These are phyloP conservation scores for Plenodomus tracheiphilus DNA, from an alignment of 2,329 filamentous ascomycete species.

Conservation along the genomic window DNA sequence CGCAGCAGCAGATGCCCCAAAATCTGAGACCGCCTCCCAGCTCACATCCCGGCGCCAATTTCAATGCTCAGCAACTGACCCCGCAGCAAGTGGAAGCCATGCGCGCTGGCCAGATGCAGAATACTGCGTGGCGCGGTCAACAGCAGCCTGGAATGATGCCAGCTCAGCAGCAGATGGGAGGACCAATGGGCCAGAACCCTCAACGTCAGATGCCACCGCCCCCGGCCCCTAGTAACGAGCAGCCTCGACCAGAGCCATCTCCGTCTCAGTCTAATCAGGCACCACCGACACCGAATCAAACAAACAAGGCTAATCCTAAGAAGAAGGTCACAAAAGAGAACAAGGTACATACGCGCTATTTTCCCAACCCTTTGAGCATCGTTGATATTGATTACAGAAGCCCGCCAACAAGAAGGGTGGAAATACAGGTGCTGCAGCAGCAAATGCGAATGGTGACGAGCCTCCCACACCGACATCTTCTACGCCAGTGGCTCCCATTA, in stretches of 20 bases:
- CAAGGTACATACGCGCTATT: conserved; percentile 62
- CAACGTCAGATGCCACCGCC: conserved; percentile 64
- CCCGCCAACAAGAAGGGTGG: conserved; percentile 45
- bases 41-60: conserved; percentile 54
- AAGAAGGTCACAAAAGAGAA: conserved; percentile 72
- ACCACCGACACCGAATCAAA: conserved; percentile 75
- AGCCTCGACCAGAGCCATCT: conserved; percentile 51
- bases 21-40: conserved; percentile 56
- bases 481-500: conserved; percentile 54
- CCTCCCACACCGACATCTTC: conserved; percentile 54
- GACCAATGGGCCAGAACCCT: conserved; percentile 64
- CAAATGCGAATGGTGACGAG: conserved; percentile 49
- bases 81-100: conserved; percentile 57
- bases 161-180: conserved; percentile 57
- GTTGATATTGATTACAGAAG: conserved; percentile 46
- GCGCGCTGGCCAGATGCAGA: conserved; percentile 43
- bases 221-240: conserved; percentile 49
- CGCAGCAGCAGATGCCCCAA: conserved; percentile 39
- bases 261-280: conserved; percentile 54
- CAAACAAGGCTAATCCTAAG: conserved; percentile 73
- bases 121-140: conserved; percentile 41
- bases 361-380: conserved; percentile 21
- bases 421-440: conserved; percentile 46
- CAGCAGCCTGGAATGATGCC: conserved; percentile 57
- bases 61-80: conserved; percentile 66